A percentile compares a stretch with the other conserved stretches of the same genome.
phyloP scores from a whole-genome alignment of 164 flowering plant species.

The Sedum album region DNA sequence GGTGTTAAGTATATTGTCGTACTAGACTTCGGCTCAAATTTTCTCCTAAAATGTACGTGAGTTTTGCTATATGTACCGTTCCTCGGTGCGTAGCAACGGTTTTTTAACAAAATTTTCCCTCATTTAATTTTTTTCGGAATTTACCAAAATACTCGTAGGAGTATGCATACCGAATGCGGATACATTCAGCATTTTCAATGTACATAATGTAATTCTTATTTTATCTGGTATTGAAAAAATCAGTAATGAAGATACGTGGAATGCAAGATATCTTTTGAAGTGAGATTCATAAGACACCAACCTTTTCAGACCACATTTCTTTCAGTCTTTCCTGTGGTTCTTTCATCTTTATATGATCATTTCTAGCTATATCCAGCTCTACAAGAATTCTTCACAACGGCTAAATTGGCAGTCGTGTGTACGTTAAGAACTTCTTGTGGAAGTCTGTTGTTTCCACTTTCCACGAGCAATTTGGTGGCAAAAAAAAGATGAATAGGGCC shows the following conservation, averaged over 20 bases:
- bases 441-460: background rate
- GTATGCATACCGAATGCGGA: too few species aligned
- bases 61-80: too few species aligned
- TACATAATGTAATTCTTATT: too few species aligned
- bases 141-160: too few species aligned
- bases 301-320: background rate
- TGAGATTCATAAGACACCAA: background rate
- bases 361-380: background rate
- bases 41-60: background rate
- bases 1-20: too few species aligned
- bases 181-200: too few species aligned
- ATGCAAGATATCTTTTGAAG: background rate
- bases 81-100: too few species aligned
- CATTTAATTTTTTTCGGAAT: too few species aligned
- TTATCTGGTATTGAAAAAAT: background rate
- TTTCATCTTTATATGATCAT: background rate
- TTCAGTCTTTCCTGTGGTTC: background rate
- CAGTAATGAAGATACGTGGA: background rate
- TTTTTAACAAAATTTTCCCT: too few species aligned
- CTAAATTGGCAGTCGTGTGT: too few species aligned
- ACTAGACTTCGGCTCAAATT: too few species aligned
- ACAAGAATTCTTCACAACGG: background rate
- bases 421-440: background rate
- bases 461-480: background rate
- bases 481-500: background rate